Conservation (phyloP, 2,329 filamentous ascomycete species). For the Hortaea sp. region DNA sequence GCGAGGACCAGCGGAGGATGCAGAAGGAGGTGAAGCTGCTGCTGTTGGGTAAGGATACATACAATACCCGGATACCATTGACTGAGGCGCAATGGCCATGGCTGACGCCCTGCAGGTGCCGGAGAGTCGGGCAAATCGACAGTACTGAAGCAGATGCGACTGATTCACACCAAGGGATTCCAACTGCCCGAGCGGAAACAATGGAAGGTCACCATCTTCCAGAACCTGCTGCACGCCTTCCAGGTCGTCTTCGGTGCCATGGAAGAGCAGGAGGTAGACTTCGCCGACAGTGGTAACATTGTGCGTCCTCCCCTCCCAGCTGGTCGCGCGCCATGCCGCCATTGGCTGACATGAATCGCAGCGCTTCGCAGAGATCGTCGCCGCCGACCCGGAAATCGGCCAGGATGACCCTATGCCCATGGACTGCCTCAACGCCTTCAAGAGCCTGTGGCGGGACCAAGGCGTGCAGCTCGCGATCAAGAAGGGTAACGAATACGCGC, state of each 20-base stretch:
- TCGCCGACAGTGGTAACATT: constrained; percentile 69
- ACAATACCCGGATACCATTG: neutral
- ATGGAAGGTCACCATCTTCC: constrained; percentile 92
- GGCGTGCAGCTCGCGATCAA: constrained; percentile 81
- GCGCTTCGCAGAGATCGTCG: constrained; percentile 69
- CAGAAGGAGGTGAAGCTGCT: constrained; percentile 86
- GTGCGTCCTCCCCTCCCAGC: constrained; percentile 40
- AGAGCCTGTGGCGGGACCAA: constrained; percentile 69
- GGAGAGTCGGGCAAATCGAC: constrained; percentile 95
- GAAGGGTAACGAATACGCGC: constrained; percentile 90
- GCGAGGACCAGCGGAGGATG: constrained; percentile 78
- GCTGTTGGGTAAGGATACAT: constrained; percentile 58
- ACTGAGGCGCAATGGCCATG: neutral
- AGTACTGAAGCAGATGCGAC: constrained; percentile 96
- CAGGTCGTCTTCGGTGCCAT: constrained; percentile 85
- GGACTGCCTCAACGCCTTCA: constrained; percentile 72
- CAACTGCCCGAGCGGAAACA: constrained; percentile 80
- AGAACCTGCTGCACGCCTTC: constrained; percentile 86
- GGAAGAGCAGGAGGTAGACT: constrained; percentile 70
- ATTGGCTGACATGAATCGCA: constrained; percentile 31
- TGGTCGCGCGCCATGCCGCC: too few species aligned
- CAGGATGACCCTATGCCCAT: constrained; percentile 69
- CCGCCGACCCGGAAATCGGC: constrained; percentile 71
- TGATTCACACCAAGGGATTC: constrained; percentile 92
- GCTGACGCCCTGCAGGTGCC: constrained; percentile 54